Evolutionary conservation across 2,329 filamentous ascomycete genomes (phyloP).

Genomic region (Fusarium odoratissimum): DNA sequence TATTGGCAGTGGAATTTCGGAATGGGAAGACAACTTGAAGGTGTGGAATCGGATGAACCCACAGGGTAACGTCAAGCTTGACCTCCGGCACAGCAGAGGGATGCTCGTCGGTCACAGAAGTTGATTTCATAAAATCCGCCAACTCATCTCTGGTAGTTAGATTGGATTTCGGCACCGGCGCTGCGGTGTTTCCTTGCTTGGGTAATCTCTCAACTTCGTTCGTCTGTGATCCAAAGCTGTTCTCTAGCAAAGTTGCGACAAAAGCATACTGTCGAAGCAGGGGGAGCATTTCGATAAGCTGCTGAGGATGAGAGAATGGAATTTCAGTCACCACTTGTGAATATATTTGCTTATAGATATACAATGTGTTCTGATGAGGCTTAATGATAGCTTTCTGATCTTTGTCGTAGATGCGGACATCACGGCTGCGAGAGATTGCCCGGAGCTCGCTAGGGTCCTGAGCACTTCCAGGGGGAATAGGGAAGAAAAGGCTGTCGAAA

Average conservation of each 20-base stretch:
- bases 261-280: conserved; percentile 80
- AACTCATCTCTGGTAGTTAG: conserved; percentile 50
- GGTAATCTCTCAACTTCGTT: conserved; percentile 30
- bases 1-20: conserved; percentile 58
- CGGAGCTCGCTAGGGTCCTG: conserved; percentile 70
- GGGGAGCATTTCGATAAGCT: conserved; percentile 80
- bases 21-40: conserved; percentile 68
- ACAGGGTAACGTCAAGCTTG: conserved; percentile 65
- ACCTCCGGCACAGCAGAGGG: conserved; percentile 28
- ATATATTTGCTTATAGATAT: conserved; percentile 79
- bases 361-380: conserved; percentile 69
- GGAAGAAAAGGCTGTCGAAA: conserved; percentile 70
- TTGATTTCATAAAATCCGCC: conserved; percentile 46
- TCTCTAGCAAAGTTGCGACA: conserved; percentile 71
- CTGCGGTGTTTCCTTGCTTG: conserved; percentile 5
- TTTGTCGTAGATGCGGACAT: conserved; percentile 56
- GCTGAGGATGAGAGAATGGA: conserved; percentile 81
- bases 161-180: conserved; percentile 9
- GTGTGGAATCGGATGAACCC: conserved; percentile 60
- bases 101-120: not conserved
- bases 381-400: conserved; percentile 48
- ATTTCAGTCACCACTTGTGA: conserved; percentile 74
- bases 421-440: conserved; percentile 62
- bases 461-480: conserved; percentile 59
- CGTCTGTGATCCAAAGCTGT: conserved; percentile 64